Conservation (phyloP, 495 filamentous ascomycete genomes). For the Tuber melanosporum region DNA sequence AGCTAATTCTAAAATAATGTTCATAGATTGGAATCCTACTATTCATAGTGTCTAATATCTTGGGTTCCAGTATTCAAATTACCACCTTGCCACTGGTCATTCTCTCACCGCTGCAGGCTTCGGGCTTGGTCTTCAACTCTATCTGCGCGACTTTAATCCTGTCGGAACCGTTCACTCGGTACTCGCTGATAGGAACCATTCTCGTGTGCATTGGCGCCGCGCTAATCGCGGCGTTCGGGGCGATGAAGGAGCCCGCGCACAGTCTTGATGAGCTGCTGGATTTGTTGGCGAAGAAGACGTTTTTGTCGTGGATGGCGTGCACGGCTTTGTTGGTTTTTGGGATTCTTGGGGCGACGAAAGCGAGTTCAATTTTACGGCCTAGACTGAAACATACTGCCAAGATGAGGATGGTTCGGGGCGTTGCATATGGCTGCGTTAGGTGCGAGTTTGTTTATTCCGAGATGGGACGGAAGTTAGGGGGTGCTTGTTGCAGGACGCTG, state of each 20-base stretch:
- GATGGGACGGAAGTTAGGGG: conserved; percentile 6
- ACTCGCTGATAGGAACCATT: conserved; percentile 79
- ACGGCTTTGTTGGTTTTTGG: conserved; percentile 64
- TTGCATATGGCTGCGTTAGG: conserved; percentile 78
- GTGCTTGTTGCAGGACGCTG: background rate
- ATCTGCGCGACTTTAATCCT: conserved; percentile 92
- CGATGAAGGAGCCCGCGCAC: conserved; percentile 91
- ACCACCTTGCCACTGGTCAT: conserved; percentile 93
- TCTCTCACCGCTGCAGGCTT: conserved; percentile 90
- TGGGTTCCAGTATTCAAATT: conserved; percentile 95
- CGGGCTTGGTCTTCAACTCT: conserved; percentile 95
- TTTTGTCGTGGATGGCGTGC: conserved; percentile 84
- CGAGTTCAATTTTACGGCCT: conserved; percentile 24
- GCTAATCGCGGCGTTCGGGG: conserved; percentile 88
- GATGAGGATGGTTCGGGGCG: conserved; percentile 61
- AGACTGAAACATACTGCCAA: conserved; percentile 22
- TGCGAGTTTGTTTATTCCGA: conserved; percentile 8
- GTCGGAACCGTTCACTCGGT: conserved; percentile 85
- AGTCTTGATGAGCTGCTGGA: conserved; percentile 71
- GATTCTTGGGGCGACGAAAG: conserved; percentile 59
- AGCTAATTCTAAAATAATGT: background rate
- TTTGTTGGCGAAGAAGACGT: conserved; percentile 64
- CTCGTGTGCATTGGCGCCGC: conserved; percentile 81
- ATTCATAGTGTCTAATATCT: conserved; percentile 88
- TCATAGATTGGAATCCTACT: conserved; percentile 79